Evolutionary conservation across 768 basidiomycete species (phyloP), one percentile per base, ranked within the genome.

Genomic region (Trametopsis cervina): DNA sequence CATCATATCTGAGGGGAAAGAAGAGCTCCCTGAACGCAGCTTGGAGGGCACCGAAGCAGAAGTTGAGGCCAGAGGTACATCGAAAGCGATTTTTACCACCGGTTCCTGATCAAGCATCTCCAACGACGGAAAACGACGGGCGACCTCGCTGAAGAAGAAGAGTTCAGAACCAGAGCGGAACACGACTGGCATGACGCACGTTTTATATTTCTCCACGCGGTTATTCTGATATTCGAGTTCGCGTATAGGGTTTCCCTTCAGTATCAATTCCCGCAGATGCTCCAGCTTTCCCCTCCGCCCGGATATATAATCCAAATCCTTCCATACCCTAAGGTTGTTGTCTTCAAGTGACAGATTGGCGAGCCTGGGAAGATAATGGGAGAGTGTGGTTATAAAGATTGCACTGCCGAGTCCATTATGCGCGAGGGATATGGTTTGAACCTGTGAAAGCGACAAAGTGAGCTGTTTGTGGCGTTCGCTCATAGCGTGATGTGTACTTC

Each of bases 41-140:
- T 45, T 65, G 56, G 17, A 66, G 65, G 25, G 71, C 61, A 2
- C 58, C 33, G 54, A 37, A 7, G 29, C 7, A 45, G 76, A 65
- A 26, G 71, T 60, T 27, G 81, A 70, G 36, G 77, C 60, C 27
- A 77, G 71, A 6, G 84, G 80, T 13, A 81, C 75, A 56, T 89
- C 90, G 54, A 93, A 94, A 1, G 80, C 77, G 48, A 95, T 90
- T 60, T 84, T 73, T 4, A 79, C 69, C 41, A 97, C 80, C 5
- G 88, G 74, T 61, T 86, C 83, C 53, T 82, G 78, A 62, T 98
- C 95, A 47, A 97, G 73, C 51, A 94, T 85, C 47, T 83, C 78
- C 35, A 98, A 65, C 24, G 87, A 78, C 1, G 87, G 75, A 60
- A 97, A 93, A 38, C 89, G 82, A 37, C 85, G 76, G 11, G 80